Evolutionary conservation across 1,139 yeast species (phyloP).

Genomic region (Sugiyamaella sp.): DNA sequence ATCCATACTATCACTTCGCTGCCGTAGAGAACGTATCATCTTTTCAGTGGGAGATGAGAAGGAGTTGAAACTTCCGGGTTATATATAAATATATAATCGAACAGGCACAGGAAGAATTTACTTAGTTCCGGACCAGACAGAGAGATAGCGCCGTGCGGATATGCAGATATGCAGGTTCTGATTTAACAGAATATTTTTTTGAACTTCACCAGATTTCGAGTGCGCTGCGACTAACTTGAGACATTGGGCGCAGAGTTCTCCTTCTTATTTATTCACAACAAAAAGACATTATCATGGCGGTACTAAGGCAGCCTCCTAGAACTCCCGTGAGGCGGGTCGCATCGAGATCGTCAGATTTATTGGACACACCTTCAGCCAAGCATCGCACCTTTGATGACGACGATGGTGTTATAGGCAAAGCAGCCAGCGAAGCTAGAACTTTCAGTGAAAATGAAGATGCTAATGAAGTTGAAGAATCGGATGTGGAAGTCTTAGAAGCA

Average conservation of each 20-base stretch:
- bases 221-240: background rate
- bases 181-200: background rate
- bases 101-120: no score
- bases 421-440: no score
- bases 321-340: slow-evolving; percentile 13
- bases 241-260: background rate
- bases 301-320: slow-evolving; percentile 18
- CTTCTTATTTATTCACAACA: background rate
- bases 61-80: no score
- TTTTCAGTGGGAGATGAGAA: no score
- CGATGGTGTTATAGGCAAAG: background rate
- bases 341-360: slow-evolving; percentile 8
- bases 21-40: no score
- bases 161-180: background rate
- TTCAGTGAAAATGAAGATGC: background rate
- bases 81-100: no score
- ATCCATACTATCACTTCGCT: no score
- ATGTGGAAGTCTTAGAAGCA: background rate
- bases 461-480: background rate
- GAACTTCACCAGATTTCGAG: background rate
- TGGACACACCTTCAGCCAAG: slow-evolving; percentile 5
- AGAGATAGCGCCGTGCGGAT: slow-evolving; percentile 5
- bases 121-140: no score
- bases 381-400: slow-evolving; percentile 21
- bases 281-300: slow-evolving; percentile 9